Percentiles rank a stretch among this genome's conserved stretches.
Evolutionary conservation across 139 green algal species (phyloP).

Genomic region (Chlamydomonas urium): DNA sequence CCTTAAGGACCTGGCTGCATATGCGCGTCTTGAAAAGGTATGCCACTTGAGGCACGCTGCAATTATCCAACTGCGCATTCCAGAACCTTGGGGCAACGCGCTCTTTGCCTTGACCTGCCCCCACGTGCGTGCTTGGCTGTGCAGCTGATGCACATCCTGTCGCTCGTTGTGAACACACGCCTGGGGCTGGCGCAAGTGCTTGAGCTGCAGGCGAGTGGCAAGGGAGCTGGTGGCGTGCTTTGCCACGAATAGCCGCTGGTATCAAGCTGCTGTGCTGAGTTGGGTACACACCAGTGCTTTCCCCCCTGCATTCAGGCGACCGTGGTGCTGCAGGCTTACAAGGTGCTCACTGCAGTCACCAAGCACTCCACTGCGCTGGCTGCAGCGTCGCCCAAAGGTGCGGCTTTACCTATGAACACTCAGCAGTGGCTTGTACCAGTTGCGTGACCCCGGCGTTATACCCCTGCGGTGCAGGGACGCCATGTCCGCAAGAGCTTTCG

Average conservation of each 20-base stretch:
- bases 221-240: too few species aligned
- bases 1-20: too few species aligned
- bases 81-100: too few species aligned
- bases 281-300: too few species aligned
- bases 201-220: not conserved
- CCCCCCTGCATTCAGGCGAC: too few species aligned
- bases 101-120: too few species aligned
- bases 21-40: too few species aligned
- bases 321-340: not conserved
- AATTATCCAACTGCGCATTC: too few species aligned
- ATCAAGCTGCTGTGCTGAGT: too few species aligned
- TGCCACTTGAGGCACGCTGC: too few species aligned
- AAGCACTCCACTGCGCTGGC: not conserved
- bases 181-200: not conserved
- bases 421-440: not conserved
- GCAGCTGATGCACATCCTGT: not conserved
- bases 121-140: too few species aligned
- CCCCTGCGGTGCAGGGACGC: not conserved
- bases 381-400: not conserved
- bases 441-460: not conserved
- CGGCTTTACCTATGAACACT: not conserved
- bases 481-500: not conserved
- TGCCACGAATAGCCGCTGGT: too few species aligned
- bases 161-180: constrained; percentile 1
- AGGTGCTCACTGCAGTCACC: not conserved